Conservation (phyloP, 2,329 filamentous ascomycete genomes). For the Alternaria arborescens region DNA sequence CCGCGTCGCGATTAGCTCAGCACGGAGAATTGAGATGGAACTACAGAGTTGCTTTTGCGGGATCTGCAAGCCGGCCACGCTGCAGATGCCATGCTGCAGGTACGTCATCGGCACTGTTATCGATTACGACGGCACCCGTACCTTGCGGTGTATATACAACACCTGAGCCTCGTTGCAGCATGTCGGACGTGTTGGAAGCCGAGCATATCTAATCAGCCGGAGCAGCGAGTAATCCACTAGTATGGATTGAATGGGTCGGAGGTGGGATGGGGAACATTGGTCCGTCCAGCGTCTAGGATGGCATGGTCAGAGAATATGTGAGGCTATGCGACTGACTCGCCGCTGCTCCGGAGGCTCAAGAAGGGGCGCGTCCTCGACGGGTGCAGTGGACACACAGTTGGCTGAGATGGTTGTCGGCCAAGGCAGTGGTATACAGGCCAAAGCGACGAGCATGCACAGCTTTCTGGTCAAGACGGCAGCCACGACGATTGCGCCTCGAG, state of each 20-base stretch:
- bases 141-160: background rate
- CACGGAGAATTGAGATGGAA: background rate
- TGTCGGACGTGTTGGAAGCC: background rate
- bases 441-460: background rate
- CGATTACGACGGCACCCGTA: background rate
- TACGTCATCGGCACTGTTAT: constrained; percentile 4
- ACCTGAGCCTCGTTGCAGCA: background rate
- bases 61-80: background rate
- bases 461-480: background rate
- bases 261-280: background rate
- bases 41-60: constrained; percentile 1
- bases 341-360: background rate
- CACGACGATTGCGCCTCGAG: constrained; percentile 4
- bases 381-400: background rate
- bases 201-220: background rate
- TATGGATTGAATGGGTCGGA: background rate
- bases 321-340: constrained; percentile 3
- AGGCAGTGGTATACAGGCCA: background rate
- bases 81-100: constrained; percentile 2
- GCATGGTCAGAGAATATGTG: background rate
- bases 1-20: background rate
- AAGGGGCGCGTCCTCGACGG: background rate
- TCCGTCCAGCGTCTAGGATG: background rate
- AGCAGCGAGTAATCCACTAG: background rate
- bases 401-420: background rate